A percentile compares a stretch with the other conserved stretches of the same genome.
Conservation (phyloP, 2,329 filamentous ascomycete genomes). For the Colletotrichum gloeosporioides region DNA sequence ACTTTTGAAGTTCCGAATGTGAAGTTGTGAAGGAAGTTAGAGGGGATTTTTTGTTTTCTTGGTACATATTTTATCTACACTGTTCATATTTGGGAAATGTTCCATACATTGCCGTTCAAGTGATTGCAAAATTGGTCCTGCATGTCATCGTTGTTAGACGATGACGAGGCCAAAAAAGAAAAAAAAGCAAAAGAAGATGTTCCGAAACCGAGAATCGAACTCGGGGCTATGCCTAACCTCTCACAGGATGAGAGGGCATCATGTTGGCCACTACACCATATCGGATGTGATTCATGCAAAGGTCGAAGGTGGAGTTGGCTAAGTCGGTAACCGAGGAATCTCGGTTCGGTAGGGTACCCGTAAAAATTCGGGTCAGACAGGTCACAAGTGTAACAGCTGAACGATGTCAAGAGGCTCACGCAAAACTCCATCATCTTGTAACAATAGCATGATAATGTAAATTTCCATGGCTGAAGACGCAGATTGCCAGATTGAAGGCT, state of each 20-base stretch:
- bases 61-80: background rate
- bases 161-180: background rate
- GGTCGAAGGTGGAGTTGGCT: background rate
- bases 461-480: background rate
- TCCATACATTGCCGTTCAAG: background rate
- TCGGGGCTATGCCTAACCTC: slow-evolving; percentile 17
- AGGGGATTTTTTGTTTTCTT: background rate
- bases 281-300: background rate
- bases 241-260: slow-evolving; percentile 10
- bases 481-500: background rate
- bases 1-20: slow-evolving; percentile 42
- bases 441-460: background rate
- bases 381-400: background rate
- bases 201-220: slow-evolving; percentile 16
- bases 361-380: background rate
- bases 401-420: background rate
- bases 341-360: background rate
- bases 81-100: background rate
- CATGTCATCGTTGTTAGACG: too few relatives aligned
- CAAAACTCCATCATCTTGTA: background rate
- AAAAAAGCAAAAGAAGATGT: background rate
- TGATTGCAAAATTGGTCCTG: too few relatives aligned
- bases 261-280: slow-evolving; percentile 21
- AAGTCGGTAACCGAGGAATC: background rate
- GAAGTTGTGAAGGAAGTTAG: too few relatives aligned